These are phyloP conservation scores for Plasmodium malariae DNA, from an alignment of 169 alveolate genomes.

Conservation along the genomic window DNA sequence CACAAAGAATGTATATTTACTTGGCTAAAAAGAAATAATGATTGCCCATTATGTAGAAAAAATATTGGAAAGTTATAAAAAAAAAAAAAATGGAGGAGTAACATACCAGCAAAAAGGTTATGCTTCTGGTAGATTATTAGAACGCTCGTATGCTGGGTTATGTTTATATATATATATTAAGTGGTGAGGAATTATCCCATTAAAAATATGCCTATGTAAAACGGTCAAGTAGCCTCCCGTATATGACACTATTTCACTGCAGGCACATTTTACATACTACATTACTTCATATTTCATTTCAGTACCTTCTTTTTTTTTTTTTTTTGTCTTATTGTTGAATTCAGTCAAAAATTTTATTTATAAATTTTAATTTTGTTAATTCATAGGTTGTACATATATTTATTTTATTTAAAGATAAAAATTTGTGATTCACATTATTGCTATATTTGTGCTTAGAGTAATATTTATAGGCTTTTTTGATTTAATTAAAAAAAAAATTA, in stretches of 20 bases:
- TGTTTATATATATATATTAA: background rate
- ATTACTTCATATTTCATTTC: too few relatives aligned
- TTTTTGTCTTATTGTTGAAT: background rate
- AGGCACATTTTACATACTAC: too few relatives aligned
- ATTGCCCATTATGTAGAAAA: constrained; percentile 86
- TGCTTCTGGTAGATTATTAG: background rate
- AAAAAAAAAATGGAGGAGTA: background rate
- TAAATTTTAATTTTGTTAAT: too few relatives aligned
- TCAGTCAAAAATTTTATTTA: background rate
- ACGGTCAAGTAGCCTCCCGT: too few relatives aligned
- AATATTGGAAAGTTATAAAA: constrained; percentile 68
- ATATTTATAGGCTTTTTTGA: too few relatives aligned
- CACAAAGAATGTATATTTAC: constrained; percentile 85
- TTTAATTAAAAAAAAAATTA: too few relatives aligned
- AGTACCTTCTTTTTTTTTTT: too few relatives aligned
- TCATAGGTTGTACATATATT: background rate
- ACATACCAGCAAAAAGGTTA: too few relatives aligned
- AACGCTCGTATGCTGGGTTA: background rate
- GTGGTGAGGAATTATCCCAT: background rate
- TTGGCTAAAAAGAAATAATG: constrained; percentile 84
- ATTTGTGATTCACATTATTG: background rate
- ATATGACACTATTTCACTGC: too few relatives aligned
- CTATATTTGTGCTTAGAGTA: background rate
- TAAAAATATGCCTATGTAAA: too few relatives aligned
- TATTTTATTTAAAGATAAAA: too few relatives aligned